Percentiles rank a stretch among this genome's conserved stretches.
phyloP scores from a whole-genome alignment of 805 yeast genomes.

The Ascoidea rubescens region DNA sequence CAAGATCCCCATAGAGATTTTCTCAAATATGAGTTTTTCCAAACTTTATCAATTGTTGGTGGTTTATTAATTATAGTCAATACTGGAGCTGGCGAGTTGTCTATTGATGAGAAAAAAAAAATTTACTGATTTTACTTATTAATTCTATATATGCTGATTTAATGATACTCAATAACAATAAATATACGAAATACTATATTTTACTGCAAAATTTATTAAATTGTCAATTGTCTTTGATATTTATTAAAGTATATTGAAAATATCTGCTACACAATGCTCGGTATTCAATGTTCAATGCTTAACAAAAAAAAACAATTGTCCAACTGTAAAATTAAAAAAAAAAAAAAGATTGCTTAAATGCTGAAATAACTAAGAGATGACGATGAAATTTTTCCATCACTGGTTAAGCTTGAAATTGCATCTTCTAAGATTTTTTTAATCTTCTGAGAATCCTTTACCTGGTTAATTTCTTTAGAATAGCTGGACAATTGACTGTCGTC shows the following conservation, averaged over 20 bases:
- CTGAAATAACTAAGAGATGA: constrained; percentile 39
- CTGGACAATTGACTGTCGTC: constrained; percentile 67
- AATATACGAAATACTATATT: too few relatives aligned
- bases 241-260: neutral
- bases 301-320: too few relatives aligned
- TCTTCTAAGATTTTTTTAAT: constrained; percentile 49
- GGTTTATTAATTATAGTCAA: constrained; percentile 82
- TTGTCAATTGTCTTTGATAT: neutral
- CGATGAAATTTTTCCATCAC: constrained; percentile 40
- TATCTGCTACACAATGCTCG: too few relatives aligned
- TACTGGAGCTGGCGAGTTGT: constrained; percentile 92
- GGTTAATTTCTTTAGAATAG: constrained; percentile 55
- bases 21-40: constrained; percentile 86
- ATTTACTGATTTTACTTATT: constrained; percentile 34
- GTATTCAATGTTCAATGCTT: too few relatives aligned
- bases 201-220: too few relatives aligned
- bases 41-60: constrained; percentile 88
- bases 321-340: too few relatives aligned
- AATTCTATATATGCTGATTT: too few relatives aligned
- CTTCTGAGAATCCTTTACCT: constrained; percentile 28
- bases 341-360: too few relatives aligned
- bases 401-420: constrained; percentile 37
- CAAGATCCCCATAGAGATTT: constrained; percentile 75
- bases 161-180: too few relatives aligned
- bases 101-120: constrained; percentile 92